Evolutionary conservation across 2,329 filamentous ascomycete genomes (phyloP).

Genomic region (Emydomyces testavorans): DNA sequence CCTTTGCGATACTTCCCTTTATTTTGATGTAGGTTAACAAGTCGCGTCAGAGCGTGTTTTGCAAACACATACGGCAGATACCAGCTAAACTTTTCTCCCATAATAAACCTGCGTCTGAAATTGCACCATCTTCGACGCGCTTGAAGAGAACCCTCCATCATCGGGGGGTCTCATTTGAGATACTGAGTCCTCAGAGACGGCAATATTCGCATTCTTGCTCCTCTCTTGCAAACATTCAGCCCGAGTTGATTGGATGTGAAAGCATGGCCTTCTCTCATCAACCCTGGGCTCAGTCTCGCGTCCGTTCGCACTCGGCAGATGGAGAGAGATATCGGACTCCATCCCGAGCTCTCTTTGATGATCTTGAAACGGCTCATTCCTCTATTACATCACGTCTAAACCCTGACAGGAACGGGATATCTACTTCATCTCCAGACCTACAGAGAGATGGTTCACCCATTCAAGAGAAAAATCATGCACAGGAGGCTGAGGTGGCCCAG

Average conservation of each 20-base stretch:
- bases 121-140: conserved; percentile 5
- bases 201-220: conserved; percentile 1
- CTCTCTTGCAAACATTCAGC: neutral
- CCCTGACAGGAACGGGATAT: neutral
- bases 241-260: neutral
- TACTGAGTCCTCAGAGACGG: conserved; percentile 12
- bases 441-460: neutral
- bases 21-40: conserved; percentile 12
- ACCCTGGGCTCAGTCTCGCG: neutral
- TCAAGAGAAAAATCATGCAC: too few species aligned
- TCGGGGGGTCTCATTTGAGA: conserved; percentile 18
- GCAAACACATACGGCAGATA: conserved; percentile 14
- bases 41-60: conserved; percentile 16
- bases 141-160: conserved; percentile 12
- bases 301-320: conserved; percentile 9
- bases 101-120: conserved; percentile 12
- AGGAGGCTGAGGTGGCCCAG: too few species aligned
- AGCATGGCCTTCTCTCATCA: neutral
- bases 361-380: conserved; percentile 17
- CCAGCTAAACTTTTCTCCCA: conserved; percentile 13
- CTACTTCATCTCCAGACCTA: conserved; percentile 1
- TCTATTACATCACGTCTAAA: conserved; percentile 17
- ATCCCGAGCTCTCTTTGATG: conserved; percentile 16
- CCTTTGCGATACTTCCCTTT: neutral
- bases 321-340: conserved; percentile 13